Base-by-base conservation (phyloP, 371 early-diverging fungal species). In the Blakeslea trispora region DNA sequence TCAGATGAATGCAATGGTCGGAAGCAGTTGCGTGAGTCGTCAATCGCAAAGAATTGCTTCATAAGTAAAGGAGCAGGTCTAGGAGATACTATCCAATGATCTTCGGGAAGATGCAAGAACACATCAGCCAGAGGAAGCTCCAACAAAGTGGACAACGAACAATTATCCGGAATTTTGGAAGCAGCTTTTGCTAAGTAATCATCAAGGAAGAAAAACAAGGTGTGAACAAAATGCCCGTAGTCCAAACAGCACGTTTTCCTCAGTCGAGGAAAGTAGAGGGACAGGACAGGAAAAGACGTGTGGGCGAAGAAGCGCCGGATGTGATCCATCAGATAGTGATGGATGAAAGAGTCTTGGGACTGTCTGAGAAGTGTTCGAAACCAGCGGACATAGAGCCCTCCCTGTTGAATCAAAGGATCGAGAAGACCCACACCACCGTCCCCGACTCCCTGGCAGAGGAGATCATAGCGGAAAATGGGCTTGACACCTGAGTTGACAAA, bases 321-420 rank as follows among this genome's bases (percentile, higher is more conserved):
- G 11, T 19, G 19, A 19, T 44, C 19, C 11, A 10, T n/a, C 3
- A 44, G 22, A 21, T 21, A 44, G 10, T 11, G 40, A n/a, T 40
- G 40, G 17, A n/a, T 40, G 13, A 40, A 2, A 40, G 40, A 40
- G 40, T 11, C 4, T 40, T 2, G 13, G 4, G 28, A 28, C 28
- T 3, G 28, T 7, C 28, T 3, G 7, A 63, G n/a, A 11, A 63
- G 39, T 15, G 49, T 49, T 15, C 23, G 22, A 7, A 63, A 28
- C 57, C 54, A 63, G 0, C 63, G 53, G 3, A 51, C 15, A 49
- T 57, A 53, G 2, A 63, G 45, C 17, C 49, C 50, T 11, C 18
- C 10, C 41, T 53, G 56, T 18, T 63, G 57, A 5, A 21, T 15
- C 9, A 23, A 14, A 9, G 57, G 57, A 50, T 63, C 53, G 19